Evolutionary conservation across 768 basidiomycete genomes (phyloP).

Genomic region (Rhodotorula paludigena): DNA sequence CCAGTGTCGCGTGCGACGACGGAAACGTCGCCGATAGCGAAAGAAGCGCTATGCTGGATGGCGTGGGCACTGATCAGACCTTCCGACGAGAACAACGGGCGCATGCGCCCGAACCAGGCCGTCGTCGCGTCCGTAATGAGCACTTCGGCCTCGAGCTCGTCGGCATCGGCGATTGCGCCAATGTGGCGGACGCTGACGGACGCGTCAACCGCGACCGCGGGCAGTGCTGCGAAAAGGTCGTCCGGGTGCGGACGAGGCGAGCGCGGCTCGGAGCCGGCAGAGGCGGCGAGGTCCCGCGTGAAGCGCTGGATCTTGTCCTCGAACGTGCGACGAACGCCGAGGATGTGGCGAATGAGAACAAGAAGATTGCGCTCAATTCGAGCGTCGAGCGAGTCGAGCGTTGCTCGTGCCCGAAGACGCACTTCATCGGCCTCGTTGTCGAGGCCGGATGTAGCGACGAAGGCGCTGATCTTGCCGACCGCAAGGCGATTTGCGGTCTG

Average conservation of each 20-base stretch:
- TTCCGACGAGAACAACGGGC: not conserved
- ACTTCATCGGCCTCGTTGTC: not conserved
- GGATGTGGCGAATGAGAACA: slow-evolving; percentile 35
- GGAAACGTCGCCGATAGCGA: not conserved
- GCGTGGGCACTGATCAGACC: not conserved
- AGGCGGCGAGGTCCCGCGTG: not conserved
- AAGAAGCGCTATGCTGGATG: not conserved
- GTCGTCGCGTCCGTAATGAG: not conserved
- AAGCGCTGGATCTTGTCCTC: slow-evolving; percentile 28
- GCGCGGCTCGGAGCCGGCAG: not conserved
- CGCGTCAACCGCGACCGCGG: not conserved
- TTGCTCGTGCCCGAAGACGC: not conserved
- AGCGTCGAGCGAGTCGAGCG: slow-evolving; percentile 3
- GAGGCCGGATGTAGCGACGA: not conserved
- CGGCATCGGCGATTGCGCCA: not conserved
- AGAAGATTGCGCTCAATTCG: slow-evolving; percentile 30
- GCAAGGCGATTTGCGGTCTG: slow-evolving; percentile 6
- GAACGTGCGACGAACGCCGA: slow-evolving; percentile 28
- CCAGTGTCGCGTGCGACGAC: not conserved
- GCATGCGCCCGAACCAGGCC: not conserved
- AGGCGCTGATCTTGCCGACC: slow-evolving; percentile 12
- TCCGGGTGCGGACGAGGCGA: no score
- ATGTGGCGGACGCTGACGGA: not conserved
- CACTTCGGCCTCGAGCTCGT: not conserved
- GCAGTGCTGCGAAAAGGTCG: slow-evolving; percentile 1